phyloP scores from a whole-genome alignment of 2,329 filamentous ascomycete genomes.

The Cladorrhinum sp. region DNA sequence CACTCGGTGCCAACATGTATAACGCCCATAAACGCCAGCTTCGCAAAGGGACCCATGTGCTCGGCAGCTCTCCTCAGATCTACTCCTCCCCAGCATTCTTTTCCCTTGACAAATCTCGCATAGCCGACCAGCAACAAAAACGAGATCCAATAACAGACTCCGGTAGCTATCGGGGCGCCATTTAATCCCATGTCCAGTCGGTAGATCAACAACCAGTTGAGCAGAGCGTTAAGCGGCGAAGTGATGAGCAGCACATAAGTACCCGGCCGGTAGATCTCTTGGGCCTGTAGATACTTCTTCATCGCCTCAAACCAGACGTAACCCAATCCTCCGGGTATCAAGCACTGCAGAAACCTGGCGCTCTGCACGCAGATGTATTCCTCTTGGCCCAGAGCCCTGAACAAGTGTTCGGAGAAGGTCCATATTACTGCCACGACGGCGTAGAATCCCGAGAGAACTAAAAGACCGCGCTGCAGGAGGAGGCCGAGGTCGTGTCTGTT shows the following conservation, averaged over 20 bases:
- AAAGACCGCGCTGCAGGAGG: slow-evolving; percentile 70
- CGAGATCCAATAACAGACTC: slow-evolving; percentile 81
- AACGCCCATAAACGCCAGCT: slow-evolving; percentile 71
- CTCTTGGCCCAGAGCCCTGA: slow-evolving; percentile 72
- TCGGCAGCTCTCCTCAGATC: slow-evolving; percentile 59
- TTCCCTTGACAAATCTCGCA: slow-evolving; percentile 67
- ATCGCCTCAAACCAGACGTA: slow-evolving; percentile 86
- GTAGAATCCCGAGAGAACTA: slow-evolving; percentile 72
- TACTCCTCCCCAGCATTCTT: slow-evolving; percentile 75
- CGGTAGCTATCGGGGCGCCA: slow-evolving; percentile 77
- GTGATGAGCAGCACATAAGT: slow-evolving; percentile 81
- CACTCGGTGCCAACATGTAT: slow-evolving; percentile 87
- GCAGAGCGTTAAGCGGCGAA: slow-evolving; percentile 73
- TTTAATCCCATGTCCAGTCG: slow-evolving; percentile 67
- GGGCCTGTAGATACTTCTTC: slow-evolving; percentile 86
- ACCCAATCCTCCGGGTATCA: slow-evolving; percentile 78
- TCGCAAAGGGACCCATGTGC: slow-evolving; percentile 68
- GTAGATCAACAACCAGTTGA: slow-evolving; percentile 81
- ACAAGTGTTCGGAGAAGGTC: slow-evolving; percentile 71
- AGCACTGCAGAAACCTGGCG: slow-evolving; percentile 66
- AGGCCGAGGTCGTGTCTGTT: slow-evolving; percentile 77
- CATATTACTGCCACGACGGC: slow-evolving; percentile 69
- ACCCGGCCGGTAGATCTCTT: slow-evolving; percentile 73
- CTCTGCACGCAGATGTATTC: slow-evolving; percentile 72
- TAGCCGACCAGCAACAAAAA: slow-evolving; percentile 74